Evolutionary conservation across 768 basidiomycete species (phyloP), one percentile per base, ranked within the genome.

Genomic region (Rickenella mellea): DNA sequence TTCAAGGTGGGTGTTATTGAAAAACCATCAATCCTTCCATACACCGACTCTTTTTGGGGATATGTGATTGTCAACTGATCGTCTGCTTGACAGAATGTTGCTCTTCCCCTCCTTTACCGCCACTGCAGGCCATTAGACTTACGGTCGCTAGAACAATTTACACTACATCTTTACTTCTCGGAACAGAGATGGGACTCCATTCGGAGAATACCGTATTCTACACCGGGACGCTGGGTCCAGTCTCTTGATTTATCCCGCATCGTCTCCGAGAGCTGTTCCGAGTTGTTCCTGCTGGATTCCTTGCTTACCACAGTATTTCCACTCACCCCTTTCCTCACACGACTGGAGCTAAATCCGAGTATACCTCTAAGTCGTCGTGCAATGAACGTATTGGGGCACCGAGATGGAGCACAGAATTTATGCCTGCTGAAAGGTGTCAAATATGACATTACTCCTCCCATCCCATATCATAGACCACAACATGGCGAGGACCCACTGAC

Each of bases 131-230:
- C 85, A 24, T 53, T 55, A 5, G 63, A 66, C 15, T 51, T 74
- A 9, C 42, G 55, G 10, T 55, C 66, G 5, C 64, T 90, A 30
- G 68, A 73, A 42, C 69, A 65, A 46, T 81, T 91, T 50, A 65
- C 72, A n/a, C 45, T 62, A n/a, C 66, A 64, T 19, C 69, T 93
- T 1, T 63, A 69, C 45, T 51, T 55, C 24, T 79, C 81, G 6
- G 90, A 94, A 47, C 70, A 75, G 50, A 74, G 72, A 54, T 94
- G 91, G 91, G 88, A 91, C 52, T 85, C 87, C 32, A 78, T 94
- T 43, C 76, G 86, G 40, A 74, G 91, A 39, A 89, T 86, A 49
- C 86, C 86, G 0, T 85, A 83, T 53, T 92, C 89, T 4, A 73
- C 83, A 0, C 91, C 91, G 1, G 91, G 91, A 22, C 72, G 91